Evolutionary conservation across 129 eudicot genomes (phyloP), one percentile per base, ranked within the genome.

Genomic region (Artemisia tridentata): DNA sequence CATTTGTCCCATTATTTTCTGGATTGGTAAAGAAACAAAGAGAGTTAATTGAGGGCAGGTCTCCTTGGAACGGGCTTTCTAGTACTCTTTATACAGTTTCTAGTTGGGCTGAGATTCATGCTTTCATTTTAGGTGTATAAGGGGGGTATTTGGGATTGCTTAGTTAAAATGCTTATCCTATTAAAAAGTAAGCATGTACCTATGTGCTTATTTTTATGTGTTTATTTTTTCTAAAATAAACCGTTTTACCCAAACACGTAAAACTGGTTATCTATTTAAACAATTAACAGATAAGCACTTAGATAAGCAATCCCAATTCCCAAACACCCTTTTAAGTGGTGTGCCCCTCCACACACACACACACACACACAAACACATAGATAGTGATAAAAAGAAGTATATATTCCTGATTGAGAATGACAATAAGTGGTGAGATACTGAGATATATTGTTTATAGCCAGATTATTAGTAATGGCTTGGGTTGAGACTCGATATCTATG

Each of bases 21-120:
- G 87, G 91, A 38, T 72, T 80, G 20, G 83, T 85, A 16, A 82
- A 72, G 25, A 85, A 82, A 80, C 91, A 82, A 66, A 80, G 82
- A 80, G 85, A 77, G 53, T 67, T 82, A 10, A 67, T 69, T 11
- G 81, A 79, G 70, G 83, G 21, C 16, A 74, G 87, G 1, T 70
- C 62, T 65, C 77, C 80, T n/a, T 68, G 75, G 72, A 67, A 77
- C 11, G 81, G 87, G n/a, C 27, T 63, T 60, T 79, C 83, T 51
- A 75, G 84, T 20, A 66, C 72, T 48, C 87, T 82, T 69, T 85
- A 85, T 78, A 85, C 91, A 1, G 91, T 85, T 55, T 82, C 85
- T 16, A 82, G 80, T 62, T 85, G 91, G 91, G 91, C 81, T n/a
- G 91, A 85, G 75, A 82, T 85, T 20, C 80, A 82, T 47, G 85